Percentiles rank a stretch among this genome's conserved stretches.
These are phyloP conservation scores for Papiliotrema laurentii DNA, from an alignment of 1,284 basidiomycete genomes.

Conservation along the genomic window DNA sequence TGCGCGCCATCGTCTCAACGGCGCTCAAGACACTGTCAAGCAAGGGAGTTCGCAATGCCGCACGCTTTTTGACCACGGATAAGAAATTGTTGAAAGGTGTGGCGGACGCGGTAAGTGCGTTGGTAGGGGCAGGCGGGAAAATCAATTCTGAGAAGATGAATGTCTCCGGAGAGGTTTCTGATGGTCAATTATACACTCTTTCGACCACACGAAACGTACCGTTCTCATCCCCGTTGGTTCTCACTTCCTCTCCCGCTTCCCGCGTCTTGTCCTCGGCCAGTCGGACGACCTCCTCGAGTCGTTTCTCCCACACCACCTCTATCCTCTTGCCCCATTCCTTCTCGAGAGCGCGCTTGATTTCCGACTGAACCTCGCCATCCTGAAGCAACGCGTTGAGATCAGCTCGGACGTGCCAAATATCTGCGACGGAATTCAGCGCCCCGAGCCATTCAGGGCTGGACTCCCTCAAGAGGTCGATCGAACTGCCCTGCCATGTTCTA, in stretches of 20 bases:
- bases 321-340: constrained; percentile 39
- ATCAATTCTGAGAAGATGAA: constrained; percentile 39
- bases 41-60: constrained; percentile 34
- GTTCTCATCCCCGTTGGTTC: constrained; percentile 12
- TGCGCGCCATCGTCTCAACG: constrained; percentile 29
- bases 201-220: constrained; percentile 6
- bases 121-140: constrained; percentile 27
- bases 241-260: constrained; percentile 22
- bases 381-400: constrained; percentile 19
- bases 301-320: constrained; percentile 38
- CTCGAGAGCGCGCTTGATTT: constrained; percentile 29
- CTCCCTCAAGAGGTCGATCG: constrained; percentile 25
- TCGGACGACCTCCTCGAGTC: constrained; percentile 27
- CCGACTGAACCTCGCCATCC: constrained; percentile 22
- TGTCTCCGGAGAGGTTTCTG: constrained; percentile 32
- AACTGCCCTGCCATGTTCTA: constrained; percentile 30
- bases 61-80: constrained; percentile 30
- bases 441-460: constrained; percentile 33
- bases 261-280: constrained; percentile 17
- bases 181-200: background rate
- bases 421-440: constrained; percentile 30
- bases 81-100: constrained; percentile 34
- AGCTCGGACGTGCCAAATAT: constrained; percentile 40
- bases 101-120: constrained; percentile 17
- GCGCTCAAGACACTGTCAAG: constrained; percentile 32